These are phyloP conservation scores for Gillenia trifoliata DNA, from an alignment of 306 rosid species.

Conservation along the genomic window DNA sequence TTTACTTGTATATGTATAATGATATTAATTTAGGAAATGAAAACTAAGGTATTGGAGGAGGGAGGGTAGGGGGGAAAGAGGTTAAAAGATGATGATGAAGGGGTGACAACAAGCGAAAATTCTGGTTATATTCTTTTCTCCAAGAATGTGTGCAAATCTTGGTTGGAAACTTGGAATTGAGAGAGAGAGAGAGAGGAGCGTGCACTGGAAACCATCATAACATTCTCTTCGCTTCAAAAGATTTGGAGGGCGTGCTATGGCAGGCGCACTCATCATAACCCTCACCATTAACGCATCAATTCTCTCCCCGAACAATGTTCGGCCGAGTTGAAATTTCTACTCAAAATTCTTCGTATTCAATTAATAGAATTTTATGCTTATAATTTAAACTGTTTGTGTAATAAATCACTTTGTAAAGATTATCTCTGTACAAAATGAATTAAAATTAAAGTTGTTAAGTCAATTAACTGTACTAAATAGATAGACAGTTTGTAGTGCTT, in stretches of 20 bases:
- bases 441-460: too few relatives aligned
- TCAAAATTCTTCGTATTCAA: too few relatives aligned
- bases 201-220: constrained; percentile 65
- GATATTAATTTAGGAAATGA: background rate
- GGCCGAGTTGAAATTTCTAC: too few relatives aligned
- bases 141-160: constrained; percentile 49
- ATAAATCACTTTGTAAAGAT: too few relatives aligned
- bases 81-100: constrained; percentile 28
- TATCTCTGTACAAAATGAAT: too few relatives aligned
- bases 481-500: too few relatives aligned
- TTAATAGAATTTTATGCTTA: too few relatives aligned
- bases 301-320: constrained; percentile 9
- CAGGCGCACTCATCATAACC: constrained; percentile 63
- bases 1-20: too few relatives aligned
- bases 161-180: constrained; percentile 22
- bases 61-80: constrained; percentile 19
- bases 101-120: constrained; percentile 57
- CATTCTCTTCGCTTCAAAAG: constrained; percentile 71
- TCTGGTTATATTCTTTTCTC: constrained; percentile 38
- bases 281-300: constrained; percentile 33
- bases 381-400: too few relatives aligned
- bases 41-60: background rate
- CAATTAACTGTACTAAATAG: too few relatives aligned
- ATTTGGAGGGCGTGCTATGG: constrained; percentile 59
- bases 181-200: constrained; percentile 44